phyloP scores from a whole-genome alignment of 495 filamentous ascomycete genomes.

The Penicillium salamii region DNA sequence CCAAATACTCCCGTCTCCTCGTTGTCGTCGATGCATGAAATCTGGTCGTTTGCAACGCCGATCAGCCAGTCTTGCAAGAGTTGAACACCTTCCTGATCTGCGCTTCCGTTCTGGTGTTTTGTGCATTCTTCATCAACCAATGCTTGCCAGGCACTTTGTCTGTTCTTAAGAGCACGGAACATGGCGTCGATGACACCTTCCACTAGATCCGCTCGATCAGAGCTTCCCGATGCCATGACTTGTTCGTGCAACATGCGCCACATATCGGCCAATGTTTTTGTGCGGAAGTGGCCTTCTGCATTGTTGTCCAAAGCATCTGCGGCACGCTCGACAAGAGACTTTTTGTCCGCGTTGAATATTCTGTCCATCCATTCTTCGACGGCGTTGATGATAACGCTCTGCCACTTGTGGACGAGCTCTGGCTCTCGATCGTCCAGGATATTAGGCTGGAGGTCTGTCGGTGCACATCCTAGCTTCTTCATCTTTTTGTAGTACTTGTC shows the following conservation, averaged over 20 bases:
- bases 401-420: conserved; percentile 90
- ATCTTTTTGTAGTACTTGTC: conserved; percentile 96
- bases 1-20: conserved; percentile 63
- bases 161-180: conserved; percentile 75
- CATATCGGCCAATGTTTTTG: conserved; percentile 84
- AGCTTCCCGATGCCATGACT: conserved; percentile 73
- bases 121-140: conserved; percentile 83
- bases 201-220: conserved; percentile 77
- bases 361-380: conserved; percentile 97
- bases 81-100: conserved; percentile 74
- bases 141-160: conserved; percentile 80
- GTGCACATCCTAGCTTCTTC: conserved; percentile 76
- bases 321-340: conserved; percentile 72
- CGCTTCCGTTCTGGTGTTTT: conserved; percentile 59
- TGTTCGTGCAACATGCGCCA: conserved; percentile 98
- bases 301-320: conserved; percentile 80
- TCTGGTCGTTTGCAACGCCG: conserved; percentile 97
- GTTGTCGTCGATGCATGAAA: conserved; percentile 90
- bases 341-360: conserved; percentile 75
- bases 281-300: conserved; percentile 83
- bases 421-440: conserved; percentile 83
- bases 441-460: conserved; percentile 71
- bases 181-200: conserved; percentile 94
- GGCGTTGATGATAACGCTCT: conserved; percentile 87
- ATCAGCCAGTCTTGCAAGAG: conserved; percentile 89